Evolutionary conservation across 768 basidiomycete species (phyloP), one percentile per base, ranked within the genome.

Genomic region (Hypholoma fasciculare): DNA sequence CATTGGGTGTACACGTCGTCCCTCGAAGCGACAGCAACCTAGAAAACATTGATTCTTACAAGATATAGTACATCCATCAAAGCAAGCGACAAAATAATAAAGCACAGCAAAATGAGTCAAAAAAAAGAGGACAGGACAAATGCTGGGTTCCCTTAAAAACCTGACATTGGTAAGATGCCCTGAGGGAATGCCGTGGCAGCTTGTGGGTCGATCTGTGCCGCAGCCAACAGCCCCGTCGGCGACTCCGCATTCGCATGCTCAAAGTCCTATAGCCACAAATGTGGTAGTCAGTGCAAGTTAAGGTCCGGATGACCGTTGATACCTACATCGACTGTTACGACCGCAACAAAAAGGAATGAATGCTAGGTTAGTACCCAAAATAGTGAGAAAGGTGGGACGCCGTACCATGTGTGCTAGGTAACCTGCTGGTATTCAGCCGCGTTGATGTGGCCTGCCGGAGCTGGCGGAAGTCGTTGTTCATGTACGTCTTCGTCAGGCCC

Each of bases 331-430:
- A 78, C 74, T 75, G 50, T 67, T 16, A 42, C 27, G 36, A 57
- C 19, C n/a, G 36, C 59, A 16, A 51, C 20, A 52, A 37, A 27
- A 38, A 52, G 42, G 1, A 57, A 47, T 20, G 19, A 50, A 27
- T 20, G 7, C 40, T 52, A 46, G 17, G 20, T 51, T 9, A 49
- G 37, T 12, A 4, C 27, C 36, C 17, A 20, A 36, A 17, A 30
- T 11, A 16, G 19, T 36, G 27, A 55, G 34, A 27, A 30, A 49
- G 1, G 37, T 26, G 27, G 17, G 46, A 34, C 30, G 55, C 67
- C 79, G 43, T 53, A 82, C 82, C 92, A 72, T 94, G 92, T 77
- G 86, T 87, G 71, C 92, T 94, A 9, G 92, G 92, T 46, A 94
- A 76, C 65, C 92, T 79, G 72, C 92, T 94, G 55, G 91, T 94